Base-by-base conservation (phyloP, 192 early-diverging fungal species). In the Coemansia sp. region DNA sequence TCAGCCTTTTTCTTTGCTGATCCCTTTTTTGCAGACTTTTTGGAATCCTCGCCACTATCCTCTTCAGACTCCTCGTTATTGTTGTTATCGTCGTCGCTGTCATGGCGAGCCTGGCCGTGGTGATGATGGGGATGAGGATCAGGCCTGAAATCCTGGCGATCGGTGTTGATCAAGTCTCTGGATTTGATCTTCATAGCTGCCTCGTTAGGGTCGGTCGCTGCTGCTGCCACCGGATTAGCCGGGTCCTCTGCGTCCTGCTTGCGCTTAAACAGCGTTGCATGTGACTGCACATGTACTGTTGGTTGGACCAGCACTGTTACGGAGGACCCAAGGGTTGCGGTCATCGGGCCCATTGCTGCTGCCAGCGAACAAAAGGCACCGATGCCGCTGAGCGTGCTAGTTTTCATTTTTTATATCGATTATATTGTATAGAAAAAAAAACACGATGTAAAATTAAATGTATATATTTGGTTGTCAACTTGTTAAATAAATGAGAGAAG, bases 211-310 rank as follows among this genome's bases (percentile, higher is more conserved):
- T 80, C 77, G 18, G 66, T 71, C 6, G 77, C 77, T 28, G 77
- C 77, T n/a, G 77, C 77, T 16, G 77, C 77, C 5, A 80, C 77
- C 7, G 77, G 77, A 48, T 80, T 74, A 3, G 72, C 77, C 7
- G 77, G 72, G 33, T 80, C 77, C 33, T 74, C 72, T 28, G 54
- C 51, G 4, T 64, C 65, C 42, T 54, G 28, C 51, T 71, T 73
- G n/a, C 72, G 60, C 57, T 64, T 67, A 58, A 61, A 45, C 30
- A 80, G n/a, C 10, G 16, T 4, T 10, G 5, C 36, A 4, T 14
- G 38, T 1, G 58, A n/a, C 38, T 22, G 38, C 20, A 20, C 17
- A 16, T 50, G 4, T 22, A 17, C 7, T 50, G 49, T 16, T 22
- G 4, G 20, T 4, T 50, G 49, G 4, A 17, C 7, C 49, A 10